These are phyloP conservation scores for Terfezia boudieri DNA, from an alignment of 495 filamentous ascomycete genomes.

Conservation along the genomic window DNA sequence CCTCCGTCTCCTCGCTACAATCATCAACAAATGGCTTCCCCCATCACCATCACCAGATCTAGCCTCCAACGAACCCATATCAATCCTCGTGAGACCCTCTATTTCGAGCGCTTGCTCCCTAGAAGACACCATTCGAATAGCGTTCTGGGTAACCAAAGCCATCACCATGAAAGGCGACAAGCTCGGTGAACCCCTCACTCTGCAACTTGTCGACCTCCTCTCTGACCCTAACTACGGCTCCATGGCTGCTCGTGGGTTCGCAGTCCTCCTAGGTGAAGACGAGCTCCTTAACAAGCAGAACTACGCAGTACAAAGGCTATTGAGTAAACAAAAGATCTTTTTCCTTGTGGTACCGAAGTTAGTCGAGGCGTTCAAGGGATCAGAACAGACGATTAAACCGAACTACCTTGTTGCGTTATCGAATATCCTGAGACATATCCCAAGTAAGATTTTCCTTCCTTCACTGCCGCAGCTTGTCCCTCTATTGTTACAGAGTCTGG, in stretches of 20 bases:
- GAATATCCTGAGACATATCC: constrained; percentile 37
- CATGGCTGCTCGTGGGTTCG: constrained; percentile 33
- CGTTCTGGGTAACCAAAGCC: constrained; percentile 23
- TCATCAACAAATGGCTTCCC: constrained; percentile 37
- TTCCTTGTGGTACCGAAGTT: constrained; percentile 36
- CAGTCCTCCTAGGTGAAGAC: constrained; percentile 37
- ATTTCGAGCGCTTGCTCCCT: too few relatives aligned
- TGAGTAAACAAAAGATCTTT: constrained; percentile 45
- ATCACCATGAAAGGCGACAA: constrained; percentile 18
- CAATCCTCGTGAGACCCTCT: too few relatives aligned
- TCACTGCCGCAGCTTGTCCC: constrained; percentile 38
- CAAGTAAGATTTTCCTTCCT: constrained; percentile 35
- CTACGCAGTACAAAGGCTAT: constrained; percentile 38
- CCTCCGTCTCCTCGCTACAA: constrained; percentile 37
- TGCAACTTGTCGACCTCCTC: constrained; percentile 33
- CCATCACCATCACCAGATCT: neutral
- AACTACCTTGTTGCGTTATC: constrained; percentile 46
- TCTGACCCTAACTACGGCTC: constrained; percentile 26
- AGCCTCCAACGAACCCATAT: constrained; percentile 3
- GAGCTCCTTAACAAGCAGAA: constrained; percentile 43
- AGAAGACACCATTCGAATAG: constrained; percentile 13
- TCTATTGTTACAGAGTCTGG: constrained; percentile 48
- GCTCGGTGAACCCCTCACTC: constrained; percentile 26
- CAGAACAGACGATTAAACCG: constrained; percentile 26
- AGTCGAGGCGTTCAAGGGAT: constrained; percentile 31